These are phyloP conservation scores for Nematodospora valgi DNA, from an alignment of 805 yeast species.

Conservation along the genomic window DNA sequence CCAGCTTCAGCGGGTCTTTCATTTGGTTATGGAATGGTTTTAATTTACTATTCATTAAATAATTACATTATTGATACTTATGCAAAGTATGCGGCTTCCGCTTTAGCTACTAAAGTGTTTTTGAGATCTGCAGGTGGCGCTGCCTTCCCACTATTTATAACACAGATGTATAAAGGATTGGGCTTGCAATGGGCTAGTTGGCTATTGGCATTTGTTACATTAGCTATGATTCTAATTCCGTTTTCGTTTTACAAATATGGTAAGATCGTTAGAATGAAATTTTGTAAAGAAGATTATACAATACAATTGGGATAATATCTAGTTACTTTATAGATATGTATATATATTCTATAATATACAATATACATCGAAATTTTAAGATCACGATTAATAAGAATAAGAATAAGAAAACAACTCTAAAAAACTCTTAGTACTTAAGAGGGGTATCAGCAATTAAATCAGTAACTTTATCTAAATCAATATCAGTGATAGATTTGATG, in stretches of 20 bases:
- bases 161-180: conserved; percentile 71
- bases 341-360: background rate
- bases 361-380: background rate
- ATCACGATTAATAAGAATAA: background rate
- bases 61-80: conserved; percentile 90
- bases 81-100: conserved; percentile 75
- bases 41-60: conserved; percentile 56
- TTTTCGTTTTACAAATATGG: conserved; percentile 71
- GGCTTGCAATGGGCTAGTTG: conserved; percentile 82
- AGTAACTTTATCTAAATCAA: conserved; percentile 46
- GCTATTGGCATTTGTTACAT: conserved; percentile 71
- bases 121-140: conserved; percentile 83
- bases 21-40: conserved; percentile 60
- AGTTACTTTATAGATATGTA: too few species aligned
- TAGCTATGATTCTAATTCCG: conserved; percentile 74
- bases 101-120: conserved; percentile 78
- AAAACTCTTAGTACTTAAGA: background rate
- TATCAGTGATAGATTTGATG: conserved; percentile 49
- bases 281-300: conserved; percentile 50
- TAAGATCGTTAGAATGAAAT: conserved; percentile 53
- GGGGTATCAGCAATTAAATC: conserved; percentile 40
- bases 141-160: conserved; percentile 78
- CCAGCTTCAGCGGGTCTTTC: conserved; percentile 59
- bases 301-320: background rate
- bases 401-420: conserved; percentile 1